A percentile compares a stretch with the other conserved stretches of the same genome.
phyloP scores from a whole-genome alignment of 75 land plant genomes.

The Isoetes taiwanensis region DNA sequence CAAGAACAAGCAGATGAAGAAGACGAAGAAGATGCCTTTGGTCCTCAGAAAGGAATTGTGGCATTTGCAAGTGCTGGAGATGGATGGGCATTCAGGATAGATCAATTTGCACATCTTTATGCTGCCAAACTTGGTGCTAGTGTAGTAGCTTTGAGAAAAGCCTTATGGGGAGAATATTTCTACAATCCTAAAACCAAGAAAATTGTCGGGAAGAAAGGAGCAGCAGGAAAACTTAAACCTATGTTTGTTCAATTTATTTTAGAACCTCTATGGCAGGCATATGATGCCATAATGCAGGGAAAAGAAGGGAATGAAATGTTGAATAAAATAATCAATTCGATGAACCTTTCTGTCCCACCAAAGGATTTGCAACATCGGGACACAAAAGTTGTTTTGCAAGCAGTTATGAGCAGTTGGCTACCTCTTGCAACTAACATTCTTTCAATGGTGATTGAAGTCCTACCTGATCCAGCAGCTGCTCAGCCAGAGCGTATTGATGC shows the following conservation, averaged over 20 bases:
- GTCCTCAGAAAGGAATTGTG: conserved; percentile 87
- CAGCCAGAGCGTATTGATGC: conserved; percentile 52
- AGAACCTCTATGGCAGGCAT: conserved; percentile 85
- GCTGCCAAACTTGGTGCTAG: conserved; percentile 75
- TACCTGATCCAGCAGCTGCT: conserved; percentile 70
- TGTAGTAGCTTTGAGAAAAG: conserved; percentile 36
- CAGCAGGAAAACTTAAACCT: conserved; percentile 57
- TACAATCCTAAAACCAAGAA: conserved; percentile 48
- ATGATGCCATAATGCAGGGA: conserved; percentile 43
- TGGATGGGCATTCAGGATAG: conserved; percentile 75
- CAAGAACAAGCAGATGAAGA: conserved; percentile 16
- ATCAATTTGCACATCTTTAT: conserved; percentile 65
- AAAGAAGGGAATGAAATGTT: conserved; percentile 45
- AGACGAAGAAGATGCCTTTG: conserved; percentile 73
- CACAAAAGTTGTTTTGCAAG: conserved; percentile 55
- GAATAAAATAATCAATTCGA: conserved; percentile 54
- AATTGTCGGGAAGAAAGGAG: conserved; percentile 71
- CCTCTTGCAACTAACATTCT: conserved; percentile 60
- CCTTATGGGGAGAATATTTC: conserved; percentile 72
- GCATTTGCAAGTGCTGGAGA: conserved; percentile 79
- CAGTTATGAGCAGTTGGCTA: conserved; percentile 88
- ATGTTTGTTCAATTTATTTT: conserved; percentile 91
- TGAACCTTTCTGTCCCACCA: conserved; percentile 58
- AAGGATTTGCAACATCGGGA: conserved; percentile 78
- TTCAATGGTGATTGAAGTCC: conserved; percentile 64